These are phyloP conservation scores for Populus alba DNA, from an alignment of 345 rosid species.

Conservation along the genomic window DNA sequence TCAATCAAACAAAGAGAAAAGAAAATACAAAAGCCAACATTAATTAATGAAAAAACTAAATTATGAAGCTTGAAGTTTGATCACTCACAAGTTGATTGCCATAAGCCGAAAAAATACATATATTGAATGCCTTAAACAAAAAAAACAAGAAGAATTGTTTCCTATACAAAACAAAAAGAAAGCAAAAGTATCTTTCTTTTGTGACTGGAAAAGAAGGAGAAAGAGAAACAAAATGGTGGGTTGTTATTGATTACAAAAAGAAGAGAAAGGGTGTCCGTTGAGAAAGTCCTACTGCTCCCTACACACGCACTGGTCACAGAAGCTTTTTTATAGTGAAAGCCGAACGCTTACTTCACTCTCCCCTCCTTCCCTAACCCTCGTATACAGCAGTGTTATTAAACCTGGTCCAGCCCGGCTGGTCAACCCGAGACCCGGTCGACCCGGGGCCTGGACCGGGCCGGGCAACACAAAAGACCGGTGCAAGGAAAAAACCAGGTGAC, in stretches of 20 bases:
- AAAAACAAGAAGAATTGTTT: no score
- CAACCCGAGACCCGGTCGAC: no score
- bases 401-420: no score
- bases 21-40: neutral
- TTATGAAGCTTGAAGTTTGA: neutral
- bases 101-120: neutral
- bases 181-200: neutral
- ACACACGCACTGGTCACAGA: neutral
- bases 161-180: neutral
- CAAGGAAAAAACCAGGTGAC: no score
- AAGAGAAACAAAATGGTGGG: neutral
- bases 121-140: neutral
- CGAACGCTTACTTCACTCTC: neutral
- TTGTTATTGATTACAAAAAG: neutral
- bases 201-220: neutral
- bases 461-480: no score
- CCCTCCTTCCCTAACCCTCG: no score
- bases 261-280: no score
- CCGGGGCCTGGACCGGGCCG: no score
- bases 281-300: no score
- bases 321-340: neutral
- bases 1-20: neutral
- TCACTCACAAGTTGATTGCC: neutral
- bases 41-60: neutral
- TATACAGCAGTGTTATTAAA: no score